Conservation (phyloP, 2,329 filamentous ascomycete species). For the Fusarium newnesense region DNA sequence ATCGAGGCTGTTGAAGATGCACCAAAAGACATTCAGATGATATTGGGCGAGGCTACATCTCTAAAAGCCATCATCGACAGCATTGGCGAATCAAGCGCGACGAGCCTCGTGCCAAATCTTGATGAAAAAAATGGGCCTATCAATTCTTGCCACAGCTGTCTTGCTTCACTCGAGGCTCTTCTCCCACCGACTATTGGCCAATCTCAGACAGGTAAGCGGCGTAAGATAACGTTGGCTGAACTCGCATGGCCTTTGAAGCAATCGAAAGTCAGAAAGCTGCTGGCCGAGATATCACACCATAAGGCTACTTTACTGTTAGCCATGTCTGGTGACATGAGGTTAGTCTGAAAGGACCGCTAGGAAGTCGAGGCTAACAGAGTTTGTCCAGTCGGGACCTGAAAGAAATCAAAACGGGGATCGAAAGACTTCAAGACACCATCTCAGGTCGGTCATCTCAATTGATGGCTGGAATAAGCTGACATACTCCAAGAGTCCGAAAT, state of each 20-base stretch:
- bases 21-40: background rate
- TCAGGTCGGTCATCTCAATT: background rate
- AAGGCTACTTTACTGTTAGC: background rate
- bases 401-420: background rate
- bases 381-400: background rate
- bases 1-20: background rate
- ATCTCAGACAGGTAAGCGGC: background rate
- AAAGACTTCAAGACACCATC: background rate
- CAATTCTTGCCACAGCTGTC: background rate
- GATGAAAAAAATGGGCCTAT: background rate
- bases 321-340: background rate
- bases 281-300: background rate
- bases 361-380: rapidly evolving
- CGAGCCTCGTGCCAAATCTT: background rate
- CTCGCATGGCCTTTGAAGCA: background rate
- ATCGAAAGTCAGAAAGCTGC: background rate
- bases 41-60: background rate
- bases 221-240: background rate
- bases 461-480: rapidly evolving
- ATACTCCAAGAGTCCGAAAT: rapidly evolving
- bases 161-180: background rate
- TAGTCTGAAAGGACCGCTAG: background rate
- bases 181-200: background rate
- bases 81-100: background rate
- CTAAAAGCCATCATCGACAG: background rate